phyloP scores from a whole-genome alignment of 2,329 filamentous ascomycete species.

The Botryotinia narcissicola region DNA sequence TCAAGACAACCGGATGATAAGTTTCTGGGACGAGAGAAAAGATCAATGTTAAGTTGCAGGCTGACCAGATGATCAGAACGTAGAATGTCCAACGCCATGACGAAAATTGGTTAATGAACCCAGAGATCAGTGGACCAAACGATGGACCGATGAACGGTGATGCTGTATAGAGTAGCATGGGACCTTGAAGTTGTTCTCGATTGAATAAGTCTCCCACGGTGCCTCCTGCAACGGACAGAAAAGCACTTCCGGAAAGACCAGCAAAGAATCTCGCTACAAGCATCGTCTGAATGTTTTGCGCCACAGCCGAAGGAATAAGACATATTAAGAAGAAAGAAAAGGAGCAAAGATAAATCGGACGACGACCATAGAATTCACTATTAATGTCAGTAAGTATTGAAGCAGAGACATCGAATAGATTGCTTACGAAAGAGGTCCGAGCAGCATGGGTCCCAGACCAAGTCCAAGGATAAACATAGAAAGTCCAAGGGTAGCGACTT shows the following conservation, averaged over 20 bases:
- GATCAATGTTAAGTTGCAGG: conserved; percentile 61
- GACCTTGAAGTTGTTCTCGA: conserved; percentile 65
- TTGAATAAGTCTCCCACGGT: conserved; percentile 80
- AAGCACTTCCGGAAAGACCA: conserved; percentile 67
- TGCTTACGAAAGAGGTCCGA: conserved; percentile 52
- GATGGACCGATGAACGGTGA: conserved; percentile 63
- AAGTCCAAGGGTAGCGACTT: conserved; percentile 76
- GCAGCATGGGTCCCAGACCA: conserved; percentile 54
- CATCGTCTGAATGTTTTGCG: conserved; percentile 78
- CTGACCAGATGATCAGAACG: conserved; percentile 77
- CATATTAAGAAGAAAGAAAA: conserved; percentile 75
- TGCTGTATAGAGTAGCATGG: conserved; percentile 79
- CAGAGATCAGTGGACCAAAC: conserved; percentile 63
- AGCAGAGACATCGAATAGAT: conserved; percentile 19
- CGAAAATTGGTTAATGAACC: conserved; percentile 76
- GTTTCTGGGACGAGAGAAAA: conserved; percentile 80
- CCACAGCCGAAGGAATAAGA: conserved; percentile 77
- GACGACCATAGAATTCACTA: conserved; percentile 71
- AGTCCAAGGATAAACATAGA: conserved; percentile 81
- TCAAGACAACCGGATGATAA: conserved; percentile 73
- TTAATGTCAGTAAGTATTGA: conserved; percentile 14
- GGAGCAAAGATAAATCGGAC: conserved; percentile 75
- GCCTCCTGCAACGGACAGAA: conserved; percentile 74
- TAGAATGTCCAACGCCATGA: conserved; percentile 85
- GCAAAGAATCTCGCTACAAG: conserved; percentile 75